These are phyloP conservation scores for Russula sp. DNA, from an alignment of 768 basidiomycete species.

Conservation along the genomic window DNA sequence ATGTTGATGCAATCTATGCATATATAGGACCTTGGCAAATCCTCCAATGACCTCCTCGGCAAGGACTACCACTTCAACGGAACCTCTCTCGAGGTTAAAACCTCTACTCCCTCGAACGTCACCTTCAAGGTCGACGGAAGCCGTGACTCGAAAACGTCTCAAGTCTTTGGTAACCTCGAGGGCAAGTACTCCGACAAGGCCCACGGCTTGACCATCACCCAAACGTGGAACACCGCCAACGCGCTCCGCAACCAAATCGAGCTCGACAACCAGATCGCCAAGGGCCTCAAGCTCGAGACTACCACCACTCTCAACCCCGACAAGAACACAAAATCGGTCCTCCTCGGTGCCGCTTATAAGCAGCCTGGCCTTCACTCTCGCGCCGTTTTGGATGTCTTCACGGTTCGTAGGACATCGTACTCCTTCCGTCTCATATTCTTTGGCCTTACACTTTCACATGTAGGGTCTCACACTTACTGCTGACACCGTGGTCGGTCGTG, in stretches of 20 bases:
- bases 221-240: conserved; percentile 95
- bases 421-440: conserved; percentile 1
- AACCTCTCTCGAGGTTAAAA: conserved; percentile 79
- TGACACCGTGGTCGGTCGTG: conserved; percentile 92
- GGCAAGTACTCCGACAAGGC: conserved; percentile 88
- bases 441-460: conserved; percentile 1
- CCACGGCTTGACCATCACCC: conserved; percentile 91
- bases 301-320: conserved; percentile 80
- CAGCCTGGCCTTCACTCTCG: conserved; percentile 94
- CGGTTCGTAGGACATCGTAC: conserved; percentile 49
- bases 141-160: conserved; percentile 68
- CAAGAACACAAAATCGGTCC: conserved; percentile 80
- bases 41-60: conserved; percentile 88
- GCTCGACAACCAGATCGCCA: conserved; percentile 95
- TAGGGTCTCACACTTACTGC: conserved; percentile 97
- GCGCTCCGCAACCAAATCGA: conserved; percentile 88
- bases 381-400: conserved; percentile 88
- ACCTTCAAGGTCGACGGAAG: conserved; percentile 89
- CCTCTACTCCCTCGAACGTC: conserved; percentile 83
- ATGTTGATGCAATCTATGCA: not conserved
- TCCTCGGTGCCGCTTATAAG: conserved; percentile 87
- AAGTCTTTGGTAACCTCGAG: conserved; percentile 90
- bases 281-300: conserved; percentile 95
- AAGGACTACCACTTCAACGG: conserved; percentile 88
- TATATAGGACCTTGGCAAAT: conserved; percentile 89